Conservation (phyloP, 2,329 filamentous ascomycete genomes). For the Fusarium sp. region DNA sequence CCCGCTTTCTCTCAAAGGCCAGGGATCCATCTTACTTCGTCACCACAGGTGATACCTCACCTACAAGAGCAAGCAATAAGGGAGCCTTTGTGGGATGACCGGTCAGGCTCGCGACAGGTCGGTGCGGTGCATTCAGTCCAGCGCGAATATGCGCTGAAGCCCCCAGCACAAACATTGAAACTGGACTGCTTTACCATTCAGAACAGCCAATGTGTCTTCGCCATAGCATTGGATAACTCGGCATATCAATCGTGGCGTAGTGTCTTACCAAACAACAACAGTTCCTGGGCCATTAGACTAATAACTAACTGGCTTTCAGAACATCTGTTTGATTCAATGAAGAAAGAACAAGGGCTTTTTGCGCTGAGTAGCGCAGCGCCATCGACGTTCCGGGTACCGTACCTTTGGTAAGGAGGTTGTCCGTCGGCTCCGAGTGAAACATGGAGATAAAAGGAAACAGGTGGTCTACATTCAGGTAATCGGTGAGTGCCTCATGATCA, state of each 20-base stretch:
- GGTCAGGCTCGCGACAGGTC: conserved; percentile 15
- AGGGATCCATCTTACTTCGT: background rate
- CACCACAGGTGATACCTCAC: background rate
- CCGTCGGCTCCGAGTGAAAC: conserved; percentile 31
- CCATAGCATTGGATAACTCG: background rate
- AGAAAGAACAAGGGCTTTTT: background rate
- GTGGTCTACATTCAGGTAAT: background rate
- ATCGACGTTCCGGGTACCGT: conserved; percentile 18
- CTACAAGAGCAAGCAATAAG: background rate
- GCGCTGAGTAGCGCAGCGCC: conserved; percentile 12
- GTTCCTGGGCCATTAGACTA: background rate
- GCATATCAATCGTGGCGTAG: background rate
- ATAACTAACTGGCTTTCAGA: conserved; percentile 1
- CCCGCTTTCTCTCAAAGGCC: background rate
- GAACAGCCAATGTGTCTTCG: conserved; percentile 7
- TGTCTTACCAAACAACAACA: conserved; percentile 6
- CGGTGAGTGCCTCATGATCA: background rate
- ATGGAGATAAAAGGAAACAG: conserved; percentile 14
- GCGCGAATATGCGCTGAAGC: conserved; percentile 30
- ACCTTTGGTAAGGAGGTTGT: conserved; percentile 24
- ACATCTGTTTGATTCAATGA: background rate
- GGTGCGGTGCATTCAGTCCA: background rate
- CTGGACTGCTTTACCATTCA: background rate
- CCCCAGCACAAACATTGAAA: background rate
- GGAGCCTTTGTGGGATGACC: conserved; percentile 10